Evolutionary conservation across 108 stramenopile species (phyloP), one percentile per base, ranked within the genome.

Genomic region (Schizochytrium sp.): DNA sequence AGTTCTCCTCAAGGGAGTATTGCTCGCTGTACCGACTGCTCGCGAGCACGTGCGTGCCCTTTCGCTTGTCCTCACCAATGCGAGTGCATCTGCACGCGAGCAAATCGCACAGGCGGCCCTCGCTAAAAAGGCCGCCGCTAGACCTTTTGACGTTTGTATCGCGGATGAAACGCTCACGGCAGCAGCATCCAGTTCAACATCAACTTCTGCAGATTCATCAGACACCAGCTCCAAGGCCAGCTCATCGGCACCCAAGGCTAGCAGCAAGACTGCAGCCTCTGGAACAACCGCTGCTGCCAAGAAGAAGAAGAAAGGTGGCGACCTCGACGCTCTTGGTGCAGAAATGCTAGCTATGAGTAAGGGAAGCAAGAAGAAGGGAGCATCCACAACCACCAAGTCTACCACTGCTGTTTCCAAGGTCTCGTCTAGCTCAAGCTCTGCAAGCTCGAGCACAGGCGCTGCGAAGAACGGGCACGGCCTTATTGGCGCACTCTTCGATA

Each of bases 301-400:
- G 2, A 69, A 69, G 64, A 69, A 69, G 28, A 83, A 83, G 76
- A 83, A 83, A 53, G 53, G 76, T 53, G 53, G 10, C 76, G 53
- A 83, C 55, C 50, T 83, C 10, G 76, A 83, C n/a, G 47, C 76
- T 5, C 53, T 83, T 2, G 76, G 55, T 13, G 76, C 76, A 47
- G 76, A 83, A 28, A 83, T 83, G 76, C 76, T 83, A 10, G 76
- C 76, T 40, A 55, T 83, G 53, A 28, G 76, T 10, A 83, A 83
- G 28, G 47, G 50, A 47, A 42, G 53, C 47, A 55, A 55, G 3
- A 83, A 83, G 76, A 83, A 83, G 76, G 38, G 28, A 40, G 38
- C 28, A 47, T 17, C 76, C 76, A 53, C 50, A 5, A 5, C 53
- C 45, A 38, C 76, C 13, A 83, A 83, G 76, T 7, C 76, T 13